Evolutionary conservation across 371 early-diverging fungal genomes (phyloP).

Genomic region (Mucor indicus): DNA sequence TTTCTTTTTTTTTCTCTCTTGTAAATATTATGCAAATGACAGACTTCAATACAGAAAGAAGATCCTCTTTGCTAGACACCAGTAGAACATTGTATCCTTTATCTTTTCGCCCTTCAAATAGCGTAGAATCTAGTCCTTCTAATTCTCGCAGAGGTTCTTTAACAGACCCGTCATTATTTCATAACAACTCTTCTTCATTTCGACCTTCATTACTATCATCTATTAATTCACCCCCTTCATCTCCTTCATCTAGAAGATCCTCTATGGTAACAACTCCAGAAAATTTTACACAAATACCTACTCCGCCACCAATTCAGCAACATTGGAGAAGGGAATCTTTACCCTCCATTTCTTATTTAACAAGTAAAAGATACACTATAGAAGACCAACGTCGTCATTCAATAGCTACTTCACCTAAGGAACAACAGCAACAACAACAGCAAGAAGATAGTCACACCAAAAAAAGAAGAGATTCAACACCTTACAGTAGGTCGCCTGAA

Average conservation of each 20-base stretch:
- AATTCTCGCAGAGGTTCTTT: background rate
- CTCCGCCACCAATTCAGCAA: background rate
- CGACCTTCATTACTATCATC: background rate
- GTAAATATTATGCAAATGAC: background rate
- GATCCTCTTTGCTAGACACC: constrained; percentile 11
- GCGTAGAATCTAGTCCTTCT: background rate
- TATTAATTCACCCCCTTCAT: background rate
- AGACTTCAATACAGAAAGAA: constrained; percentile 5
- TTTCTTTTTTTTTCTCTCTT: background rate
- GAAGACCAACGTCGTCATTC: constrained; percentile 8
- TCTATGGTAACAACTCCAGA: background rate
- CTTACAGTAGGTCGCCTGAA: constrained; percentile 59
- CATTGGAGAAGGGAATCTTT: constrained; percentile 32
- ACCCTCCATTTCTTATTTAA: constrained; percentile 31
- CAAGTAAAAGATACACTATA: background rate
- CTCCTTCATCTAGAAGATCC: background rate
- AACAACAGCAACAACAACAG: constrained; percentile 3
- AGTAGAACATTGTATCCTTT: constrained; percentile 23
- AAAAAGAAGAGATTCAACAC: no score
- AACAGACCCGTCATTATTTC: background rate
- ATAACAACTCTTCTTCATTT: background rate
- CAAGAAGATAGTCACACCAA: no score
- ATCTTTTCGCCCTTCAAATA: constrained; percentile 9
- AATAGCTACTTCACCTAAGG: background rate
- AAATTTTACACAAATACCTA: background rate